phyloP scores from a whole-genome alignment of 768 basidiomycete species.

The Imleria badia region DNA sequence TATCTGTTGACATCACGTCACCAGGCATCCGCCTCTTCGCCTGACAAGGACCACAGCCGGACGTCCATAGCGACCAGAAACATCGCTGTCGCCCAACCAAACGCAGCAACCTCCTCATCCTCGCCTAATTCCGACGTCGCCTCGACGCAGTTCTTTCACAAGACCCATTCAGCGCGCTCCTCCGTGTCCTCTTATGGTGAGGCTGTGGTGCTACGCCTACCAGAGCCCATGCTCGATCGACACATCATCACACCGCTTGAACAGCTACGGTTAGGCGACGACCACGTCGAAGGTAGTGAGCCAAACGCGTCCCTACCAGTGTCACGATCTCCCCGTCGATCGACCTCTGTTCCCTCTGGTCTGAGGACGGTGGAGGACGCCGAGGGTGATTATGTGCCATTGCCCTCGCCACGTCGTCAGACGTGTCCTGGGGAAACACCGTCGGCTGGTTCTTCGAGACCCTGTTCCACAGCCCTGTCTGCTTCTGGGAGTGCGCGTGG shows the following conservation, averaged over 20 bases:
- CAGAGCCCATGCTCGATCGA: slow-evolving; percentile 33
- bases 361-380: slow-evolving; percentile 4
- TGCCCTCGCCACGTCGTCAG: slow-evolving; percentile 13
- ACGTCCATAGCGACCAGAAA: slow-evolving; percentile 5
- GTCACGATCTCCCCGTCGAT: slow-evolving; percentile 21
- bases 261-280: slow-evolving; percentile 41
- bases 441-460: slow-evolving; percentile 36
- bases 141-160: slow-evolving; percentile 52
- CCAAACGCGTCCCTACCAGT: not conserved
- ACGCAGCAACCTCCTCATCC: slow-evolving; percentile 55
- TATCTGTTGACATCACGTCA: slow-evolving; percentile 7
- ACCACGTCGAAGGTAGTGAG: slow-evolving; percentile 10
- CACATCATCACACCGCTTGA: slow-evolving; percentile 60
- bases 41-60: slow-evolving; percentile 4
- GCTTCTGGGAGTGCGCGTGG: slow-evolving; percentile 39
- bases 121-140: slow-evolving; percentile 61
- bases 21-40: slow-evolving; percentile 2
- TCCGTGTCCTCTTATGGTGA: slow-evolving; percentile 58
- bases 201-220: slow-evolving; percentile 34
- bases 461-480: slow-evolving; percentile 40
- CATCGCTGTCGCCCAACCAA: slow-evolving; percentile 34
- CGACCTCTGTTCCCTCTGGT: slow-evolving; percentile 18
- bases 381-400: slow-evolving; percentile 3
- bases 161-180: slow-evolving; percentile 47
- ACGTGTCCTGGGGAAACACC: slow-evolving; percentile 22